Percentiles rank a stretch among this genome's conserved stretches.
Evolutionary conservation across 768 basidiomycete species (phyloP).

Genomic region (Filobasidium wieringae): DNA sequence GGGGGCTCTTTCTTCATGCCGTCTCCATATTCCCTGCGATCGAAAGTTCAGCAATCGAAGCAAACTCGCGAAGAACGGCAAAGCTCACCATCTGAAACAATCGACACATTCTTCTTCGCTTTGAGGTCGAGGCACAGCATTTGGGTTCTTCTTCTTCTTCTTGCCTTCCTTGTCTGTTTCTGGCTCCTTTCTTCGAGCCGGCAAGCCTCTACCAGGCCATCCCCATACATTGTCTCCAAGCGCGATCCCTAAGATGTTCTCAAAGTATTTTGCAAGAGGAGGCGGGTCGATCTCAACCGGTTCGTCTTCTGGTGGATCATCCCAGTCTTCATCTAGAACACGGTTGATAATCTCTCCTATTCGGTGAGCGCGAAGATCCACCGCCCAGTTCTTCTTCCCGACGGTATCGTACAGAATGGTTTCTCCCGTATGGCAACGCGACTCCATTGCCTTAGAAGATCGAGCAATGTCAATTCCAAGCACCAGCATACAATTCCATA

Average conservation of each 20-base stretch:
- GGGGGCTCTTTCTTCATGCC: constrained; percentile 25
- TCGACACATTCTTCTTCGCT: constrained; percentile 34
- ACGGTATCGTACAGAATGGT: constrained; percentile 78
- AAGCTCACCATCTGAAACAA: constrained; percentile 38
- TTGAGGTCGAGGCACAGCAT: constrained; percentile 33
- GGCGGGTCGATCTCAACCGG: not conserved
- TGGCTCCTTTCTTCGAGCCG: constrained; percentile 15
- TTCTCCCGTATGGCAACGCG: constrained; percentile 70
- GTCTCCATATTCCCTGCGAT: constrained; percentile 34
- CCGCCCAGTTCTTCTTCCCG: constrained; percentile 63
- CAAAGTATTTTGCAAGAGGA: not conserved
- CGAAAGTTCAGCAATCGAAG: not conserved
- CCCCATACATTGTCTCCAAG: constrained; percentile 19
- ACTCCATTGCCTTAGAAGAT: constrained; percentile 30
- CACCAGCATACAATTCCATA: not conserved
- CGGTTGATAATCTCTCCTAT: constrained; percentile 62
- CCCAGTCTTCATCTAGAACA: constrained; percentile 59
- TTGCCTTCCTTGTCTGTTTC: constrained; percentile 17
- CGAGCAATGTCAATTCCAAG: not conserved
- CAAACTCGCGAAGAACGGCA: not conserved
- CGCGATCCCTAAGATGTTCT: not conserved
- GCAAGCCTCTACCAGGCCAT: constrained; percentile 31
- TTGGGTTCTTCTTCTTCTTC: constrained; percentile 22
- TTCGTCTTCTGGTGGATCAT: constrained; percentile 51
- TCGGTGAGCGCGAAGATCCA: constrained; percentile 58